Evolutionary conservation across 768 basidiomycete genomes (phyloP), one percentile per base, ranked within the genome.

Genomic region (Tremella fuciformis): DNA sequence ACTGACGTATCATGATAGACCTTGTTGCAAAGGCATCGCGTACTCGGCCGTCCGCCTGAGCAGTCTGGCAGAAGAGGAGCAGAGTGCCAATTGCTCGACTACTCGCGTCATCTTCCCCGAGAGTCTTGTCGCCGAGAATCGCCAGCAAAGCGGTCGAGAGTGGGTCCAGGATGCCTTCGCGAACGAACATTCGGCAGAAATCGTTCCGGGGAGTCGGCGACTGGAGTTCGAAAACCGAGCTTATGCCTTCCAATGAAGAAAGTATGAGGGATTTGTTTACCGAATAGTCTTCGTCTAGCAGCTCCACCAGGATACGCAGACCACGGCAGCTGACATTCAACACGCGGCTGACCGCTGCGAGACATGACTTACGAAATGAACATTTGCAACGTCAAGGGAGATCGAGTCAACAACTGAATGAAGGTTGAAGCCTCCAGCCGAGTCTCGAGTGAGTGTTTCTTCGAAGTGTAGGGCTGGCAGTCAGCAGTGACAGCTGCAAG

Each of bases 171-270:
- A 99, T 80, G 24, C 96, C 96, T 78, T 98, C 96, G 4, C 91
- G 83, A 41, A 96, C 90, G 80, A 98, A 94, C 88, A 98, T 93
- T 9, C 96, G 84, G 72, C 93, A 97, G 74, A 98, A 98, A 77
- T 98, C 96, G 72, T 96, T 97, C 76, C 96, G 91, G 11, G 93
- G 92, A 2, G 93, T 96, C 8, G 96, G 89, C 48, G 89, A 91
- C 76, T 97, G 88, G 25, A 98, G 83, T 63, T 98, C 93, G 70
- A 99, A 97, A 15, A 98, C 96, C 63, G 86, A 91, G 48, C 88
- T 86, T 50, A 99, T 91, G 8, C 94, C 94, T 60, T 94, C 90
- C 13, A 99, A 82, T 6, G 96, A 92, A 58, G 93, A 89, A 22
- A 89, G 86, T 44, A 99, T 87, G 9, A 99, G 85, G 53, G 91